Evolutionary conservation across 768 basidiomycete species (phyloP).

Genomic region (Porphyrellus cyaneotinctus): DNA sequence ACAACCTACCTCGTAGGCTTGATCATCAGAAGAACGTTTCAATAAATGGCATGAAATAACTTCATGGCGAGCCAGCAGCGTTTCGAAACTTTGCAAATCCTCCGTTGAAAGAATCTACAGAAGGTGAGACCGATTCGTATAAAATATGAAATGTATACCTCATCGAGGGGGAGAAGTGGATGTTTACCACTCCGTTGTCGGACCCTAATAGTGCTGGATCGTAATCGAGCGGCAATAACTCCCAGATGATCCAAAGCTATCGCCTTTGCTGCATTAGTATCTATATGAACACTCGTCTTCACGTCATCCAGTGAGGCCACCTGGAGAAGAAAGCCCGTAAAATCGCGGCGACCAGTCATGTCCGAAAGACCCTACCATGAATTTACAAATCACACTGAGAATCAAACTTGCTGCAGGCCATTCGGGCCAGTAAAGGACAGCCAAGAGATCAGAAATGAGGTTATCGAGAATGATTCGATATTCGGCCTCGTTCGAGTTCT

Average conservation of each 20-base stretch:
- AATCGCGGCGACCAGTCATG: background rate
- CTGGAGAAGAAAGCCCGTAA: conserved; percentile 34
- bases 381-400: conserved; percentile 73
- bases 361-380: conserved; percentile 58
- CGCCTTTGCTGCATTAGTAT: conserved; percentile 81
- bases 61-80: conserved; percentile 57
- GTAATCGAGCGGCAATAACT: conserved; percentile 80
- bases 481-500: conserved; percentile 91
- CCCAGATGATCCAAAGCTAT: conserved; percentile 94
- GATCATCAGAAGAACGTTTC: conserved; percentile 72
- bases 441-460: conserved; percentile 80
- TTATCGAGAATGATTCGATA: conserved; percentile 92
- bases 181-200: conserved; percentile 32
- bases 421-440: conserved; percentile 91
- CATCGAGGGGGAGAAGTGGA: conserved; percentile 59
- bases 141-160: conserved; percentile 41
- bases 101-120: conserved; percentile 50
- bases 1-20: conserved; percentile 68
- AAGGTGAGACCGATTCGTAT: background rate
- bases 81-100: conserved; percentile 51
- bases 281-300: conserved; percentile 58
- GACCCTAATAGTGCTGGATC: conserved; percentile 48
- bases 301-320: conserved; percentile 80
- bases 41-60: conserved; percentile 63
- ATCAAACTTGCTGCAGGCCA: conserved; percentile 92